Evolutionary conservation across 2,329 filamentous ascomycete species (phyloP).

Genomic region (Neofusicoccum ribis): DNA sequence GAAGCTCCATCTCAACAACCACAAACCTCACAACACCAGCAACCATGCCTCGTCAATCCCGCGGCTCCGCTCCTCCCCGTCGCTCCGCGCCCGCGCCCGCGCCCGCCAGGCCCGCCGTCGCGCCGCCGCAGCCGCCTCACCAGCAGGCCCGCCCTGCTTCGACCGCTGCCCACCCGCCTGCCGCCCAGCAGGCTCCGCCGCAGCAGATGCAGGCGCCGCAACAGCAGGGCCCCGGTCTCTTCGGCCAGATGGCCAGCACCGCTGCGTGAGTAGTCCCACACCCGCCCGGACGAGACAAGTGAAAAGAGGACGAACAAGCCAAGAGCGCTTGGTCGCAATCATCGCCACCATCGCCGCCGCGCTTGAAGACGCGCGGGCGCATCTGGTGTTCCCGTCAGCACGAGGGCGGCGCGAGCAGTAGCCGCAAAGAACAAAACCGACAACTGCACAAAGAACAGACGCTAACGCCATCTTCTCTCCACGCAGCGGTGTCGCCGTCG

Average conservation of each 20-base stretch:
- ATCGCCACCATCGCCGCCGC: not conserved
- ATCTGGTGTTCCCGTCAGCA: too few relatives aligned
- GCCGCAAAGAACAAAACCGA: too few relatives aligned
- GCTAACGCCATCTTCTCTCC: too few relatives aligned
- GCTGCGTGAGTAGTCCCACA: constrained; percentile 73
- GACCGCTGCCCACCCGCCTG: constrained; percentile 57
- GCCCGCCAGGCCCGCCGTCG: constrained; percentile 57
- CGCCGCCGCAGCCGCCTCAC: constrained; percentile 58
- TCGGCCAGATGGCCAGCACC: constrained; percentile 96
- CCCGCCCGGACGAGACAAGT: not conserved
- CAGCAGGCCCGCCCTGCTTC: constrained; percentile 67
- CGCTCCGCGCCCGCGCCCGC: constrained; percentile 46
- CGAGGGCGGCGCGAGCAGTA: too few relatives aligned
- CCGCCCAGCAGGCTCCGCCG: constrained; percentile 49
- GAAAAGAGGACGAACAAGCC: not conserved
- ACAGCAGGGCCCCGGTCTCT: constrained; percentile 75
- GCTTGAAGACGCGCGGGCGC: too few relatives aligned
- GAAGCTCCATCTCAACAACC: not conserved
- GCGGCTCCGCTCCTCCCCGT: constrained; percentile 45
- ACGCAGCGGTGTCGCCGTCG: constrained; percentile 87
- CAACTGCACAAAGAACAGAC: too few relatives aligned
- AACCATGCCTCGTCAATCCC: constrained; percentile 50
- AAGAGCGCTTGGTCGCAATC: not conserved
- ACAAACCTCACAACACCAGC: not conserved
- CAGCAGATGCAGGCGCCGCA: constrained; percentile 51